These are phyloP conservation scores for Fomitopsis pulvina DNA, from an alignment of 768 basidiomycete genomes.

Conservation along the genomic window DNA sequence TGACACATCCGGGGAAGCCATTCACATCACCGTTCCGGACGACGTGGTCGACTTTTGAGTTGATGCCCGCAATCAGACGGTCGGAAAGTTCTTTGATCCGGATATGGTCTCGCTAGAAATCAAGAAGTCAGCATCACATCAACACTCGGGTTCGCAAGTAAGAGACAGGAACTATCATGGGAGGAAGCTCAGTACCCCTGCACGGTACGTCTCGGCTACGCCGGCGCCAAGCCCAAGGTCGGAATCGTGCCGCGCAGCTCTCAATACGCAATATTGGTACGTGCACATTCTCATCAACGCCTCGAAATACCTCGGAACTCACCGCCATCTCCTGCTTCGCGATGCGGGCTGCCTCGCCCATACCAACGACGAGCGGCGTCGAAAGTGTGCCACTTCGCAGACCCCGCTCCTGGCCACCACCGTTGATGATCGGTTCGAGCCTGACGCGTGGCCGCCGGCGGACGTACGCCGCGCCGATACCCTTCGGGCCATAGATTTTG, in stretches of 20 bases:
- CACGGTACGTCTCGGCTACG: conserved; percentile 63
- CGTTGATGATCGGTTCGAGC: conserved; percentile 89
- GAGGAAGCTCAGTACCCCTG: conserved; percentile 84
- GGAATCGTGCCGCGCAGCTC: conserved; percentile 21
- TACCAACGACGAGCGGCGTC: conserved; percentile 79
- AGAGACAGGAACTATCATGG: not conserved
- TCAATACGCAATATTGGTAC: conserved; percentile 10
- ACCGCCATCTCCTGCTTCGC: conserved; percentile 91
- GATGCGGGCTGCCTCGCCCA: conserved; percentile 92
- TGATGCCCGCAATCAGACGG: conserved; percentile 76
- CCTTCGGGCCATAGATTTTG: conserved; percentile 98
- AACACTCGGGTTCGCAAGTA: not conserved
- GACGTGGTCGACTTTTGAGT: conserved; percentile 80
- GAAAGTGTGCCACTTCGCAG: conserved; percentile 92
- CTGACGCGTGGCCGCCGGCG: conserved; percentile 87
- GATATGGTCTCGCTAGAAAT: conserved; percentile 65
- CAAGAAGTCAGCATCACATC: conserved; percentile 20
- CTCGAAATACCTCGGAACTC: conserved; percentile 34
- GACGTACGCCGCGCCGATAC: conserved; percentile 91
- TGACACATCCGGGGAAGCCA: conserved; percentile 95
- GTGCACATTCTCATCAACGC: conserved; percentile 28
- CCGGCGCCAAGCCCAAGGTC: conserved; percentile 42
- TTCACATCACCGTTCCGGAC: conserved; percentile 88
- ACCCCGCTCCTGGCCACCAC: conserved; percentile 96
- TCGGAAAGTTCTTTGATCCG: conserved; percentile 71